These are phyloP conservation scores for Aspergillus cavernicola DNA, from an alignment of 495 filamentous ascomycete genomes.

Conservation along the genomic window DNA sequence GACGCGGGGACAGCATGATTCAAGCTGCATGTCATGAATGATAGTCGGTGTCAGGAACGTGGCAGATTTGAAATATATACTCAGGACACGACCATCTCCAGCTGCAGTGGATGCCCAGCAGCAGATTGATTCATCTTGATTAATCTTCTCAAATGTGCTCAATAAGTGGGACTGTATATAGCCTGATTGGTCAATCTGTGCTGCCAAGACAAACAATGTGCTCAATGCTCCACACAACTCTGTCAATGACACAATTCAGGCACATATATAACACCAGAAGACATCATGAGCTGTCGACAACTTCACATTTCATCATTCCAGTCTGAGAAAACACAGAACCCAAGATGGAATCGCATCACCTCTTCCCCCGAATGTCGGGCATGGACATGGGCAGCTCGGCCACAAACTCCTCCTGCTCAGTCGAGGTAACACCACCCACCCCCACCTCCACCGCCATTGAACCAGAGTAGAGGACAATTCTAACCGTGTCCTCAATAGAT, in stretches of 20 bases:
- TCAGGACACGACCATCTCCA: background rate
- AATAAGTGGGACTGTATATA: too few species aligned
- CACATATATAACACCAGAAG: too few species aligned
- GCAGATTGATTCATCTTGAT: too few species aligned
- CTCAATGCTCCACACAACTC: conserved; percentile 6
- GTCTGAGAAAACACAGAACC: too few species aligned
- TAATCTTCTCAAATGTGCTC: too few species aligned
- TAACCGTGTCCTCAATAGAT: conserved; percentile 40
- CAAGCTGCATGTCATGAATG: background rate
- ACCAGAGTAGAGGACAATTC: too few species aligned
- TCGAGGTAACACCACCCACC: conserved; percentile 12
- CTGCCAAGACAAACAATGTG: conserved; percentile 17
- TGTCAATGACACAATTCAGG: too few species aligned
- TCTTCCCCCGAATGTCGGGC: conserved; percentile 15
- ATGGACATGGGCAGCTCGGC: conserved; percentile 11
- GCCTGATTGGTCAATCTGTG: background rate
- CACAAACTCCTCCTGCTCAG: conserved; percentile 17
- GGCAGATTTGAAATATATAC: background rate
- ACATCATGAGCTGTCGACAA: too few species aligned
- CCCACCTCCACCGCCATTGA: too few species aligned
- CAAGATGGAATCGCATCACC: background rate
- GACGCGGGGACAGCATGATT: conserved; percentile 10
- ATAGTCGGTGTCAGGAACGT: background rate
- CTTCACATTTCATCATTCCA: too few species aligned
- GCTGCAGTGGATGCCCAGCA: background rate